A percentile compares a stretch with the other conserved stretches of the same genome.
Evolutionary conservation across 106 monocot species (phyloP).

Genomic region (Allium fistulosum): DNA sequence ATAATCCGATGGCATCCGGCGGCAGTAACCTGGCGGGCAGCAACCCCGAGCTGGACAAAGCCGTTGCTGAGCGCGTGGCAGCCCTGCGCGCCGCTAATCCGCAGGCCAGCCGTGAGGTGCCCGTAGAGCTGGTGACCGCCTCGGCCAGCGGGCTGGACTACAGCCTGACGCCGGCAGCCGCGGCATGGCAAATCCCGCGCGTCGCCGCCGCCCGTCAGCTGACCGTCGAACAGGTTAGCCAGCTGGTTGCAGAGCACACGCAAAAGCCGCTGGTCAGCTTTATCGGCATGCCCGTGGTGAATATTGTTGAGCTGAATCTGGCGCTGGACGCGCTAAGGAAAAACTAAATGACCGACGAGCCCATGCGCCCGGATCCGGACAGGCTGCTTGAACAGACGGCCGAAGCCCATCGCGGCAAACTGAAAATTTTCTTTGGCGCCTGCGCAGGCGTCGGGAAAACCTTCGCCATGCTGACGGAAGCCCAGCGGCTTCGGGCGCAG

Average conservation of each 20-base stretch:
- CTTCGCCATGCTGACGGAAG: constrained; percentile 1
- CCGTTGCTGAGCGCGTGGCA: no score
- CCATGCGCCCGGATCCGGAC: neutral
- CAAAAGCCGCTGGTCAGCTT: neutral
- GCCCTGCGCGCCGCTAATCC: no score
- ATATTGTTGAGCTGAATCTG: constrained; percentile 2
- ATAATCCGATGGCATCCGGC: no score
- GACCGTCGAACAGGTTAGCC: no score
- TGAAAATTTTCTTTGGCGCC: neutral
- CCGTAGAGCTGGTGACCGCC: no score
- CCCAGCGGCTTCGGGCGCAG: neutral
- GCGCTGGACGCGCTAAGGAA: neutral
- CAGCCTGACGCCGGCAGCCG: neutral
- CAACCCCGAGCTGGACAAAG: no score
- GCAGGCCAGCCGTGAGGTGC: no score
- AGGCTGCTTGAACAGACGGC: no score
- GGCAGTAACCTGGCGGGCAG: no score
- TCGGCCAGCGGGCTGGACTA: constrained; percentile 5
- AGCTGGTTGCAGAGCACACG: neutral
- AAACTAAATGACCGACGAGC: no score
- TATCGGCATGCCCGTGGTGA: neutral
- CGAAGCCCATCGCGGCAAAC: neutral
- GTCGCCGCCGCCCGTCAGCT: neutral
- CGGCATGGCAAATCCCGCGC: neutral
- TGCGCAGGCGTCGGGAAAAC: constrained; percentile 1